Evolutionary conservation across 169 alveolate genomes (phyloP).

Genomic region (Theileria annulata): DNA sequence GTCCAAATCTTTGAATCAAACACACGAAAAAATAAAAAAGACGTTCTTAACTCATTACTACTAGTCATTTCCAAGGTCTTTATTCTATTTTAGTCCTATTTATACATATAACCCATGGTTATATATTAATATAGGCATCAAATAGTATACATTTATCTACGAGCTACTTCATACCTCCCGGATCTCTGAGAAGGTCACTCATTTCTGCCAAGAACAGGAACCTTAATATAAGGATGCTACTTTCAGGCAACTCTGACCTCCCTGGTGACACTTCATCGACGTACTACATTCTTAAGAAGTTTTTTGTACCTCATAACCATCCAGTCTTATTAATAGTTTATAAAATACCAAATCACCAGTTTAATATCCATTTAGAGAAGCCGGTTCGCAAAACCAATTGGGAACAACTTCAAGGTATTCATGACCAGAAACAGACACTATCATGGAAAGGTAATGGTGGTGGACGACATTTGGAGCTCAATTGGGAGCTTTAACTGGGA

Average conservation of each 20-base stretch:
- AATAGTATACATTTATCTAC: slow-evolving; percentile 74
- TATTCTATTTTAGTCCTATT: slow-evolving; percentile 38
- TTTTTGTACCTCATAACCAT: slow-evolving; percentile 47
- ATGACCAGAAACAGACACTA: slow-evolving; percentile 72
- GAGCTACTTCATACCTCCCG: slow-evolving; percentile 83
- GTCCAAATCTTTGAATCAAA: slow-evolving; percentile 77
- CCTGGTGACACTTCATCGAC: slow-evolving; percentile 81
- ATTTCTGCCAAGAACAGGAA: slow-evolving; percentile 70
- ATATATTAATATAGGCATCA: slow-evolving; percentile 65
- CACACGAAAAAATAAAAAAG: slow-evolving; percentile 64
- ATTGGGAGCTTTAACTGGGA: slow-evolving; percentile 78
- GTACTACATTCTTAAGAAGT: slow-evolving; percentile 71
- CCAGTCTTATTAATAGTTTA: neutral
- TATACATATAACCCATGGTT: slow-evolving; percentile 20
- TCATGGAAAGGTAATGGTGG: slow-evolving; percentile 71
- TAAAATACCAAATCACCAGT: neutral
- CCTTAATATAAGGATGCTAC: slow-evolving; percentile 68
- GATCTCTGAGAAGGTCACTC: slow-evolving; percentile 73
- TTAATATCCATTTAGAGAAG: slow-evolving; percentile 19
- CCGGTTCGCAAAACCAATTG: slow-evolving; percentile 23
- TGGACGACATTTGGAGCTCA: slow-evolving; percentile 76
- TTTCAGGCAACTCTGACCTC: slow-evolving; percentile 83
- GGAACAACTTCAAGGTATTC: slow-evolving; percentile 60
- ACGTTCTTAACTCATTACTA: slow-evolving; percentile 61
- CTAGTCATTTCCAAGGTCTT: slow-evolving; percentile 50